A percentile compares a stretch with the other conserved stretches of the same genome.
Evolutionary conservation across 805 yeast species (phyloP).

Genomic region (Cyberlindnera nakhonratchasimensis): DNA sequence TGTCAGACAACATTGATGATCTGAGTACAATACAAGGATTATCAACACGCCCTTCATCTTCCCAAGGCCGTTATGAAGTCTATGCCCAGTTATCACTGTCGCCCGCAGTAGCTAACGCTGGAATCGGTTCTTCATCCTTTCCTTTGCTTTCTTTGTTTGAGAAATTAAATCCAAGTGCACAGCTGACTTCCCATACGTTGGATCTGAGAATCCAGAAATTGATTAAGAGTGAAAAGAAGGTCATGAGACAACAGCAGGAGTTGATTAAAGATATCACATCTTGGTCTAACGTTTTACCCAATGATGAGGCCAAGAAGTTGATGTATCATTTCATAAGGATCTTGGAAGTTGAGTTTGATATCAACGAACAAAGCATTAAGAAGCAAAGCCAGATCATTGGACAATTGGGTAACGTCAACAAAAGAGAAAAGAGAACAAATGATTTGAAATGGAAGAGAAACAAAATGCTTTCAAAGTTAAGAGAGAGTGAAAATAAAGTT

Average conservation of each 20-base stretch:
- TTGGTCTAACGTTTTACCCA: slow-evolving; percentile 42
- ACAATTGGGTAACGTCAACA: slow-evolving; percentile 43
- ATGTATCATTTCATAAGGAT: slow-evolving; percentile 40
- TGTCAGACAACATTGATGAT: slow-evolving; percentile 16
- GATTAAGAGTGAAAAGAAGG: slow-evolving; percentile 38
- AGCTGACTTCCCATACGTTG: slow-evolving; percentile 30
- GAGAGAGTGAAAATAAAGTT: slow-evolving; percentile 41
- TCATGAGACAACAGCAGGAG: slow-evolving; percentile 34
- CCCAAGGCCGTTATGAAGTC: slow-evolving; percentile 10
- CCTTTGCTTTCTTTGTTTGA: slow-evolving; percentile 27
- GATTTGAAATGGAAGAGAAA: slow-evolving; percentile 37
- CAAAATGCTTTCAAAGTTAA: slow-evolving; percentile 36
- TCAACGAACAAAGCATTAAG: slow-evolving; percentile 36
- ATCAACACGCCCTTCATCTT: slow-evolving; percentile 18
- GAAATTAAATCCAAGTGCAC: slow-evolving; percentile 20
- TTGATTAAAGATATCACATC: slow-evolving; percentile 37
- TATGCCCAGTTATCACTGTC: slow-evolving; percentile 13
- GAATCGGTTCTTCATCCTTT: slow-evolving; percentile 8
- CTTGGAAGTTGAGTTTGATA: slow-evolving; percentile 36
- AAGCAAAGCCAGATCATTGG: slow-evolving; percentile 42
- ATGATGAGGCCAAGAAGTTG: slow-evolving; percentile 37
- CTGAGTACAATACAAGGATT: slow-evolving; percentile 12
- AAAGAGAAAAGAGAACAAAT: slow-evolving; percentile 46
- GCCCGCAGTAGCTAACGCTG: slow-evolving; percentile 1
- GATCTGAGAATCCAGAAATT: slow-evolving; percentile 34